A percentile compares a stretch with the other conserved stretches of the same genome.
phyloP scores from a whole-genome alignment of 73 alveolate genomes.

The Tetrahymena elliotti region DNA sequence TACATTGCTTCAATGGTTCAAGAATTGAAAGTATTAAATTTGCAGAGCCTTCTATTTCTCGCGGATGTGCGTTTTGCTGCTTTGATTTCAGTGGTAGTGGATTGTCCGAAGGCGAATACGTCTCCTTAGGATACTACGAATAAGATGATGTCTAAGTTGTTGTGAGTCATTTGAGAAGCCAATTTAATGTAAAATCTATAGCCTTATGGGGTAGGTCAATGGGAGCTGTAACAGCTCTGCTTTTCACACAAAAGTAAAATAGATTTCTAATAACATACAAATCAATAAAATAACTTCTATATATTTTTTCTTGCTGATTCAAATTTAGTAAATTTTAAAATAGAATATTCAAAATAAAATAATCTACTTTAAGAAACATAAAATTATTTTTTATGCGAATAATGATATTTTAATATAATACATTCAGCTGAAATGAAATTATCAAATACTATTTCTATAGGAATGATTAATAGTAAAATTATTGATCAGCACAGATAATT shows the following conservation, averaged over 20 bases:
- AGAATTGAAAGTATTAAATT: neutral
- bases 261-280: neutral
- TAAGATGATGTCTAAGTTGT: constrained; percentile 60
- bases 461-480: no score
- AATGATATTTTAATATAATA: no score
- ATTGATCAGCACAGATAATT: no score
- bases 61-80: constrained; percentile 54
- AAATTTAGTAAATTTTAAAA: no score
- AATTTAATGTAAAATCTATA: constrained; percentile 51
- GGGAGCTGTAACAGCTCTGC: constrained; percentile 86
- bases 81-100: constrained; percentile 90
- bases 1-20: neutral
- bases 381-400: no score
- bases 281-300: neutral
- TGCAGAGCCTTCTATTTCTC: neutral
- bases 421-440: no score
- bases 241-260: neutral
- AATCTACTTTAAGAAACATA: no score
- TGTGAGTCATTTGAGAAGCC: constrained; percentile 46
- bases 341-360: no score
- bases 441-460: no score
- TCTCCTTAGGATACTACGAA: constrained; percentile 84
- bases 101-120: constrained; percentile 81
- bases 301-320: neutral
- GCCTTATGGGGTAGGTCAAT: constrained; percentile 89